Conservation (phyloP, 306 rosid species). For the Glycine soja region DNA sequence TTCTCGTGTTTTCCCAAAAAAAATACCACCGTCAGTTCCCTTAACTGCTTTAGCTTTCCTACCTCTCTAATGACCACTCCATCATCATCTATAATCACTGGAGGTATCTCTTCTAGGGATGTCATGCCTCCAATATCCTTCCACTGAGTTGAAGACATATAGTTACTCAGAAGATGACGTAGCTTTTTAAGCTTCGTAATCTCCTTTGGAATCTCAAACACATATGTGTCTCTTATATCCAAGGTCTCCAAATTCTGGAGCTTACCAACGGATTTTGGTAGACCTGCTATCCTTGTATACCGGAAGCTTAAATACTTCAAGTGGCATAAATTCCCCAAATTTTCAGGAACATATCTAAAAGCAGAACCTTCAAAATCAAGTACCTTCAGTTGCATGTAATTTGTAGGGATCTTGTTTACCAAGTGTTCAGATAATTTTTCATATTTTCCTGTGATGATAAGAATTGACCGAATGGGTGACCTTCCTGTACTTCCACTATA, state of each 20-base stretch:
- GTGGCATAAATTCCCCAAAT: slow-evolving; percentile 17
- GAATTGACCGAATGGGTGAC: not conserved
- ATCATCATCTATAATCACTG: too few species aligned
- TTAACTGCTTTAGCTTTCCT: too few species aligned
- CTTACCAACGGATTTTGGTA: slow-evolving; percentile 32
- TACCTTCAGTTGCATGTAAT: not conserved
- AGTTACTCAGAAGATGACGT: too few species aligned
- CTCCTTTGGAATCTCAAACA: too few species aligned
- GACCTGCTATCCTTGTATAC: not conserved
- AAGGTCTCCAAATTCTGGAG: slow-evolving; percentile 42
- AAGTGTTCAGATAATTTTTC: not conserved
- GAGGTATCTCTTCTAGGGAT: too few species aligned
- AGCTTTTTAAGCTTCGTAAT: too few species aligned
- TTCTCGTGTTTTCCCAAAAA: too few species aligned
- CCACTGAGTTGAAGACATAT: too few species aligned
- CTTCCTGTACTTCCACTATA: too few species aligned
- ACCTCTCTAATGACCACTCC: too few species aligned
- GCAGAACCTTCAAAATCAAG: slow-evolving; percentile 27
- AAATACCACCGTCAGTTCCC: too few species aligned
- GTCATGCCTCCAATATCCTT: too few species aligned
- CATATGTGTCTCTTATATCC: not conserved
- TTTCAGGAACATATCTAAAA: not conserved
- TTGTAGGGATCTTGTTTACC: not conserved
- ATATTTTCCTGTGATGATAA: rapidly evolving
- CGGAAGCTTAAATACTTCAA: slow-evolving; percentile 38